Conservation (phyloP, 2,329 filamentous ascomycete species). For the Fusarium neocosmosporiellum region DNA sequence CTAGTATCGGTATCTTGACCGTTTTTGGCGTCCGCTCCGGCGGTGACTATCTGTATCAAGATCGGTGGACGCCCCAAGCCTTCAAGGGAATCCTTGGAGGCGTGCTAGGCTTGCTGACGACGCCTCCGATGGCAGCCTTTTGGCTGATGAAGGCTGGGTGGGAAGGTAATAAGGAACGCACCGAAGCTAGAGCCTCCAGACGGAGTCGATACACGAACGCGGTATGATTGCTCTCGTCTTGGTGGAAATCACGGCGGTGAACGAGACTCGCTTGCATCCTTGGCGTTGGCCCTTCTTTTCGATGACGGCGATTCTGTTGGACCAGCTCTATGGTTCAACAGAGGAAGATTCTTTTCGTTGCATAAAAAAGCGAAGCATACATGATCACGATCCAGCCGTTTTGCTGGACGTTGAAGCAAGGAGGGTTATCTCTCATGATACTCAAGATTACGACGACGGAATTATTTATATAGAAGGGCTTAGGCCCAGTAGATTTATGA, state of each 20-base stretch:
- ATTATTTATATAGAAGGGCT: background rate
- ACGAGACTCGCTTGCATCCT: background rate
- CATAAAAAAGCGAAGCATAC: background rate
- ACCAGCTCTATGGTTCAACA: background rate
- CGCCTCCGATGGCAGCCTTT: constrained; percentile 60
- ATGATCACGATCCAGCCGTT: background rate
- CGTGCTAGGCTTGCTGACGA: constrained; percentile 57
- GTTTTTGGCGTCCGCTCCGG: constrained; percentile 49
- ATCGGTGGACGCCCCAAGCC: constrained; percentile 58
- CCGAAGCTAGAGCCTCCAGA: constrained; percentile 13
- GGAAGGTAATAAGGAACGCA: constrained; percentile 39
- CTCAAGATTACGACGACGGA: background rate
- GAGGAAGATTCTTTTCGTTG: background rate
- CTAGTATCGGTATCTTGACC: constrained; percentile 56
- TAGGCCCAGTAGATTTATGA: background rate
- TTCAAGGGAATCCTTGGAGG: constrained; percentile 64
- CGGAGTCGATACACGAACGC: background rate
- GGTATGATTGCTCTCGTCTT: background rate
- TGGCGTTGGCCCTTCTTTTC: background rate
- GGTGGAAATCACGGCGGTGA: background rate
- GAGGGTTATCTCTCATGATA: background rate
- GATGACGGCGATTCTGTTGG: background rate
- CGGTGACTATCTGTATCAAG: constrained; percentile 57
- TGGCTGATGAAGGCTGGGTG: constrained; percentile 64
- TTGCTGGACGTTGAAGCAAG: background rate